Conservation (phyloP, 1,139 yeast species). For the Pichia sp. region DNA sequence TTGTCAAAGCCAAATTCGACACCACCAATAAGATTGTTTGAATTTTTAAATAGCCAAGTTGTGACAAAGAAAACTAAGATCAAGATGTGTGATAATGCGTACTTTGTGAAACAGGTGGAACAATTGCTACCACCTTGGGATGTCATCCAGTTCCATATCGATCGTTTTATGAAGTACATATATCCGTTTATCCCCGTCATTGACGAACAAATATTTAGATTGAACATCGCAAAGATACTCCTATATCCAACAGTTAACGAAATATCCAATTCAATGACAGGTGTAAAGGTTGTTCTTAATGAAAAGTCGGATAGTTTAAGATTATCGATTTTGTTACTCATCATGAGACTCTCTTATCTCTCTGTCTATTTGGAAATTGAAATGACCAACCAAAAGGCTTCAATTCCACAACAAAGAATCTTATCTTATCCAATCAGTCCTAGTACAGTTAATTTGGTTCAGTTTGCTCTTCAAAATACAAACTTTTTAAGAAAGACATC, state of each 20-base stretch:
- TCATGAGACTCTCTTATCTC: constrained; percentile 43
- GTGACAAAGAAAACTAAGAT: constrained; percentile 3
- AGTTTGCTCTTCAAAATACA: constrained; percentile 34
- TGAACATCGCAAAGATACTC: constrained; percentile 23
- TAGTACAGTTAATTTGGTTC: constrained; percentile 33
- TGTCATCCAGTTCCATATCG: constrained; percentile 38
- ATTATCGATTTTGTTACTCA: constrained; percentile 40
- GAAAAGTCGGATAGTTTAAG: constrained; percentile 40
- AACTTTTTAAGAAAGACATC: constrained; percentile 36
- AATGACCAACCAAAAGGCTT: constrained; percentile 18
- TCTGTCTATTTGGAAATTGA: constrained; percentile 34
- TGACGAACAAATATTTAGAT: constrained; percentile 42
- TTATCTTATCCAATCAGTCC: constrained; percentile 35
- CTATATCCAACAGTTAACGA: constrained; percentile 13
- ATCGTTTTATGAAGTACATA: constrained; percentile 42
- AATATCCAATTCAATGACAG: not conserved
- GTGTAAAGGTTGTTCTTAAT: constrained; percentile 25
- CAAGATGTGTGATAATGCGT: not conserved
- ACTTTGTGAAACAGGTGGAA: constrained; percentile 16
- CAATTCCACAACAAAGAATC: not conserved
- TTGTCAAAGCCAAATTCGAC: not conserved
- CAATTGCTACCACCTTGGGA: constrained; percentile 39
- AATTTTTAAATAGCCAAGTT: constrained; percentile 17
- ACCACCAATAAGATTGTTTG: constrained; percentile 5
- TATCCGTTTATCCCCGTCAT: constrained; percentile 52